These are phyloP conservation scores for Pythium phragmitis DNA, from an alignment of 352 stramenopile species.

Conservation along the genomic window DNA sequence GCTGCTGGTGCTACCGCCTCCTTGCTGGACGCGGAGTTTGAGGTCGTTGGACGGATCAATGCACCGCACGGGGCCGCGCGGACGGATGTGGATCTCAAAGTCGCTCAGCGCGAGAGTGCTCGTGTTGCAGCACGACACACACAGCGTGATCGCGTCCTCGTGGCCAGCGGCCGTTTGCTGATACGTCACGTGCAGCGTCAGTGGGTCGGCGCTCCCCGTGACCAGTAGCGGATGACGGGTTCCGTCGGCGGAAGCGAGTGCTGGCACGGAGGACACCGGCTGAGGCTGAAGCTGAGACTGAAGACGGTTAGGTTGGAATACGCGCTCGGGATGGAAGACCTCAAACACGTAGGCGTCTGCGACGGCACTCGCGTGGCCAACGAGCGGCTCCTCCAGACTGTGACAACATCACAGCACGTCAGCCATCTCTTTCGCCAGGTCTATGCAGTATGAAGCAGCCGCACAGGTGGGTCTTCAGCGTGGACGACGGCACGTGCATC, in stretches of 20 bases:
- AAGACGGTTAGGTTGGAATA: slow-evolving; percentile 17
- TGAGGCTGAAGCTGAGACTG: slow-evolving; percentile 1
- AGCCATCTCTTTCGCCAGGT: background rate
- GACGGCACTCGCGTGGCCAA: background rate
- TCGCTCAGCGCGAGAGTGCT: slow-evolving; percentile 58
- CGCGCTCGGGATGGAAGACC: slow-evolving; percentile 11
- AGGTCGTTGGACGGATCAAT: slow-evolving; percentile 58
- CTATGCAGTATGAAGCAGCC: background rate
- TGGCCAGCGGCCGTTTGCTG: slow-evolving; percentile 40
- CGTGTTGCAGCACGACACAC: slow-evolving; percentile 64
- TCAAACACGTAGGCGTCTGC: slow-evolving; percentile 16
- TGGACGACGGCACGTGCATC: slow-evolving; percentile 5
- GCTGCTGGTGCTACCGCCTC: slow-evolving; percentile 32
- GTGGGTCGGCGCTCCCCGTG: slow-evolving; percentile 59
- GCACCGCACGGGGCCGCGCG: slow-evolving; percentile 43
- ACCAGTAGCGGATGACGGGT: slow-evolving; percentile 25
- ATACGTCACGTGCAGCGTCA: slow-evolving; percentile 58
- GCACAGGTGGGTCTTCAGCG: slow-evolving; percentile 24
- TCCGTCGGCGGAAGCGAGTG: background rate
- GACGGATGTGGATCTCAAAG: slow-evolving; percentile 63
- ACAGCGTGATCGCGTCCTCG: slow-evolving; percentile 51
- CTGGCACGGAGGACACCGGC: background rate
- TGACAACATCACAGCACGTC: background rate
- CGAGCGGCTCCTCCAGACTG: slow-evolving; percentile 13
- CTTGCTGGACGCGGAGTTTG: slow-evolving; percentile 48